Evolutionary conservation across 768 basidiomycete species (phyloP), one percentile per base, ranked within the genome.

Genomic region (Mycena amicta): DNA sequence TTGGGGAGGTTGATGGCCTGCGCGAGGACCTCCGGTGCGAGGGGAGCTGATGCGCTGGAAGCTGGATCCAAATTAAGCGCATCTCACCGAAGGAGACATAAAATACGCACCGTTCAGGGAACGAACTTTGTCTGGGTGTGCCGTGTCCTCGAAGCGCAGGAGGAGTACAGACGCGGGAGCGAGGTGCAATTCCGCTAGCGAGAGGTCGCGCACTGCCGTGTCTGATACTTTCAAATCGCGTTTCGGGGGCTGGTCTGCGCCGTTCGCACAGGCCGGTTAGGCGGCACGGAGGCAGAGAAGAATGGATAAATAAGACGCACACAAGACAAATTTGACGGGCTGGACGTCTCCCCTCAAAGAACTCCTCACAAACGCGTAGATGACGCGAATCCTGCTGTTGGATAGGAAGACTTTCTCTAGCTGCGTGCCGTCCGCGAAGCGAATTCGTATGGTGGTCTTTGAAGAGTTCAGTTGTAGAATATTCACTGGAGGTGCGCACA

Each of bases 181-280:
- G 23, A 96, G 76, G 30, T 89, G 81, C 12, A 96, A 80, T 40
- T 92, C 83, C 2, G 79, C 72, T 2, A 96, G 78, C 12, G 80
- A 81, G 52, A 87, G 77, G 67, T 89, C 86, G 63, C 86, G 85
- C 27, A 92, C 85, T 57, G 77, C 74, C 8, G 84, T 83, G 65
- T 95, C 93, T 4, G 89, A 90, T 5, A 92, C 89, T 63, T 87
- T 91, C 65, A 92, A 78, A 54, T 96, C 94, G 26, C 88, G 85
- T 66, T 86, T 88, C 1, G 93, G 94, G 2, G 92, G 92, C 74
- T 94, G 91, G 71, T 90, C 92, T 94, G 55, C 28, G 47, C 39
- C 26, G n/a, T n/a, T n/a, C n/a, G n/a, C n/a, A n/a, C n/a, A n/a
- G n/a, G n/a, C n/a, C n/a, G n/a, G n/a, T 59, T 26, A 12, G 39